Evolutionary conservation across 352 stramenopile species (phyloP).

Genomic region (Plasmopara muralis): DNA sequence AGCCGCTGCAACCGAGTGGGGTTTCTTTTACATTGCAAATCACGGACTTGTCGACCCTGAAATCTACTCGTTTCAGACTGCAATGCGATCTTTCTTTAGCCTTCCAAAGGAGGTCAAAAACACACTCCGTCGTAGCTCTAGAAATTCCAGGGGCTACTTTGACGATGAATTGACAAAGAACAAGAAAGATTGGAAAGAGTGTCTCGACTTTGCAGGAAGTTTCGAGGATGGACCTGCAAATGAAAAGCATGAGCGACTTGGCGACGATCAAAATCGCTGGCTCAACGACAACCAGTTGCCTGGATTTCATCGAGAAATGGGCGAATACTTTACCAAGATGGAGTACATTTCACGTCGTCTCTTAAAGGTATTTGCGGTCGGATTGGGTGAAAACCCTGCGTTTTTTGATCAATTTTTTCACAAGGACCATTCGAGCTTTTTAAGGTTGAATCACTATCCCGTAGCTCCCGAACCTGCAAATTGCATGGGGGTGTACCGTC

Average conservation of each 20-base stretch:
- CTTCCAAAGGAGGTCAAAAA: no score
- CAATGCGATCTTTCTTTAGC: no score
- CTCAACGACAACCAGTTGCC: constrained; percentile 33
- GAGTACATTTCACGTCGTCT: constrained; percentile 46
- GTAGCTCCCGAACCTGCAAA: constrained; percentile 32
- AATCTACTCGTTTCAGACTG: no score
- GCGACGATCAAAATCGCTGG: constrained; percentile 86
- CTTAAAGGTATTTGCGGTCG: constrained; percentile 49
- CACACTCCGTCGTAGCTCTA: no score
- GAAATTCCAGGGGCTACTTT: constrained; percentile 63
- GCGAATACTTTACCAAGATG: constrained; percentile 38
- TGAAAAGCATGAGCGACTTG: constrained; percentile 57
- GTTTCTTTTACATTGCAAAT: no score
- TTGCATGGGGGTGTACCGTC: constrained; percentile 47
- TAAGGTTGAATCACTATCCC: constrained; percentile 91
- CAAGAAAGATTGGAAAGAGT: constrained; percentile 90
- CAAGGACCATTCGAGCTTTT: constrained; percentile 75
- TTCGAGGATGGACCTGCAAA: constrained; percentile 34
- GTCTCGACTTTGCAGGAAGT: constrained; percentile 54
- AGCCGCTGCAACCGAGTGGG: no score
- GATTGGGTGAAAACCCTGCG: constrained; percentile 34
- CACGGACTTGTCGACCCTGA: no score
- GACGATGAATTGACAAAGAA: constrained; percentile 93
- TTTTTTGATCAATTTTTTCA: constrained; percentile 61
- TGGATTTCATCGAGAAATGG: constrained; percentile 45